These are phyloP conservation scores for Silene vulgaris DNA, from an alignment of 179 eudicot species.

Conservation along the genomic window DNA sequence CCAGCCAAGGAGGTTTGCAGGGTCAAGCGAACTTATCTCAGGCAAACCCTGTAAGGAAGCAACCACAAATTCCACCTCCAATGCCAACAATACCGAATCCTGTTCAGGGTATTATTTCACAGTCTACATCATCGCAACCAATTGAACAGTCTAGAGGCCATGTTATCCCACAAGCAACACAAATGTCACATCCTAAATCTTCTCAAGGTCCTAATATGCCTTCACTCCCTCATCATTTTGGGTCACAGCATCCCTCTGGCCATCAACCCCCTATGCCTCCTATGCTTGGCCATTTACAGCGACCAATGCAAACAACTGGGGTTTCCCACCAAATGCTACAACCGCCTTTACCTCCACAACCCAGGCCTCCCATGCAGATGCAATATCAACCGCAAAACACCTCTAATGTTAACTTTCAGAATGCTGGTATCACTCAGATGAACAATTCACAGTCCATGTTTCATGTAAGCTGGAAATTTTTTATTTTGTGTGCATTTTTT, in stretches of 20 bases:
- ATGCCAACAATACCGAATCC: conserved; percentile 41
- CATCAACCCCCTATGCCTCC: conserved; percentile 58
- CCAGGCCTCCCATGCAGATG: conserved; percentile 50
- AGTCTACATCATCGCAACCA: conserved; percentile 42
- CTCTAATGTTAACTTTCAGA: conserved; percentile 57
- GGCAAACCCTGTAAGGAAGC: conserved; percentile 44
- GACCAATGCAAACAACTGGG: conserved; percentile 51
- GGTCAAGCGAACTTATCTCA: conserved; percentile 50
- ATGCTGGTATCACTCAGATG: conserved; percentile 54
- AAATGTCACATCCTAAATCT: conserved; percentile 45
- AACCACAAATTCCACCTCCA: conserved; percentile 46
- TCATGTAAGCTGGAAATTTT: conserved; percentile 50
- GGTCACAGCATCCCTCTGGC: conserved; percentile 45
- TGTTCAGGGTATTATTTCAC: conserved; percentile 43
- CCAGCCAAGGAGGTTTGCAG: conserved; percentile 45
- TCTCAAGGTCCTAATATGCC: conserved; percentile 57
- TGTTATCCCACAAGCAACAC: conserved; percentile 41
- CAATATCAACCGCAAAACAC: conserved; percentile 66
- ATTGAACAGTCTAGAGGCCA: conserved; percentile 47
- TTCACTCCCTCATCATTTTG: conserved; percentile 43
- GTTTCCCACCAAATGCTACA: conserved; percentile 52
- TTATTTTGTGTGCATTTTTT: background rate
- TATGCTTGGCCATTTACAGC: conserved; percentile 57
- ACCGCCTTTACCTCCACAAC: conserved; percentile 64
- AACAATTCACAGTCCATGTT: conserved; percentile 67